Conservation (phyloP, 768 basidiomycete genomes). For the Amanita rubescens region DNA sequence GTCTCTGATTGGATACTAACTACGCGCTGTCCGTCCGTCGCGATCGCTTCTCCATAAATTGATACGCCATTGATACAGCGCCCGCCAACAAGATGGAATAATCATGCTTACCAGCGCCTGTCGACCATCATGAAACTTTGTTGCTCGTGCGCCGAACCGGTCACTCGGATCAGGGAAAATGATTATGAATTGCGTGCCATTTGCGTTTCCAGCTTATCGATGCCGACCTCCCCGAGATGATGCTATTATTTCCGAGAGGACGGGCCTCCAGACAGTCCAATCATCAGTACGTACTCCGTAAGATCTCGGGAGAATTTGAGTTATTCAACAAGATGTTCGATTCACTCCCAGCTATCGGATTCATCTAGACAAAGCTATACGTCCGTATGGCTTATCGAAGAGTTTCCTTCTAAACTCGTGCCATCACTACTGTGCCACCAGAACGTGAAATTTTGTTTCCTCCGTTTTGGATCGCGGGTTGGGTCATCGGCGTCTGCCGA, state of each 20-base stretch:
- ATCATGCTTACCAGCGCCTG: not conserved
- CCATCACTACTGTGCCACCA: not conserved
- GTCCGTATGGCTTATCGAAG: slow-evolving; percentile 7
- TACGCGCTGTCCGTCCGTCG: slow-evolving; percentile 13
- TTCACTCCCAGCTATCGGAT: not conserved
- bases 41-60: slow-evolving; percentile 13
- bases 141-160: not conserved
- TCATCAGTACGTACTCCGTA: not conserved
- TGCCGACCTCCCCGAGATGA: not conserved
- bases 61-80: not conserved
- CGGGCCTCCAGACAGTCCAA: slow-evolving; percentile 2
- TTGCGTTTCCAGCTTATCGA: not conserved
- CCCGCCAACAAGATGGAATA: not conserved
- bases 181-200: slow-evolving; percentile 2
- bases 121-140: slow-evolving; percentile 9
- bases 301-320: slow-evolving; percentile 3
- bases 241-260: not conserved
- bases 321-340: not conserved
- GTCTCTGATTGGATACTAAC: not conserved
- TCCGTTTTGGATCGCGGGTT: not conserved
- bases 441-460: not conserved
- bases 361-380: slow-evolving; percentile 1
- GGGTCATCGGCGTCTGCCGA: not conserved
- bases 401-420: not conserved
- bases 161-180: slow-evolving; percentile 3